Evolutionary conservation across 768 basidiomycete species (phyloP).

Genomic region (Psilocybe cubensis): DNA sequence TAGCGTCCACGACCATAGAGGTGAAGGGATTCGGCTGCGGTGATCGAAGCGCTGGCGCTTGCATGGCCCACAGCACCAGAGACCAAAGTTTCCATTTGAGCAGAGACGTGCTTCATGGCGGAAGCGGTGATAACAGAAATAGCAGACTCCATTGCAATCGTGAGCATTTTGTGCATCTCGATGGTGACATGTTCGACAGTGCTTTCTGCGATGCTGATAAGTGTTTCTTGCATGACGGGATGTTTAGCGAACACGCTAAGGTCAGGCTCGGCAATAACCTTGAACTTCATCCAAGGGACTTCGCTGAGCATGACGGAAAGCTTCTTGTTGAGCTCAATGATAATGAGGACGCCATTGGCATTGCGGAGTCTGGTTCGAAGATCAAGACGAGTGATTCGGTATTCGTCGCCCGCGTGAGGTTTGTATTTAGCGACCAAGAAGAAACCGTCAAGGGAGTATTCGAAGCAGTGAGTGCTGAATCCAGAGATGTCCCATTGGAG

Average conservation of each 20-base stretch:
- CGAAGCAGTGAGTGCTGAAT: constrained; percentile 20
- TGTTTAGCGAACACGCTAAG: constrained; percentile 22
- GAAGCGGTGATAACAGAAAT: constrained; percentile 19
- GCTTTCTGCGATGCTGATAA: constrained; percentile 22
- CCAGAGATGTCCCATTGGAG: constrained; percentile 18
- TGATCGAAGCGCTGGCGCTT: constrained; percentile 19
- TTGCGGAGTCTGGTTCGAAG: constrained; percentile 20
- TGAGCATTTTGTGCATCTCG: constrained; percentile 20
- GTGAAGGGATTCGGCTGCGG: constrained; percentile 18
- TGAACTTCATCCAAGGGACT: constrained; percentile 32
- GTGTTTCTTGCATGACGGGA: constrained; percentile 22
- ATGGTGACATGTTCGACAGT: constrained; percentile 23
- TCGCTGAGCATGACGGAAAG: constrained; percentile 26
- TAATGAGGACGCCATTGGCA: constrained; percentile 15
- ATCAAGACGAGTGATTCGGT: constrained; percentile 15
- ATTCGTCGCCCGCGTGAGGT: constrained; percentile 12
- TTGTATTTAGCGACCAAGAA: constrained; percentile 18
- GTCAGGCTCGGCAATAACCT: constrained; percentile 28
- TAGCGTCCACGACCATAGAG: constrained; percentile 3
- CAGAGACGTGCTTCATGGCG: constrained; percentile 21
- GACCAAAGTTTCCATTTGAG: constrained; percentile 17
- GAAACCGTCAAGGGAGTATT: constrained; percentile 16
- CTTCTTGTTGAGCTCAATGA: constrained; percentile 23
- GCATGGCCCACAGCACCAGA: constrained; percentile 14
- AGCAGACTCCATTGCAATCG: constrained; percentile 23